Evolutionary conservation across 1,284 basidiomycete genomes (phyloP).

Genomic region (Leccinum pachyderme): DNA sequence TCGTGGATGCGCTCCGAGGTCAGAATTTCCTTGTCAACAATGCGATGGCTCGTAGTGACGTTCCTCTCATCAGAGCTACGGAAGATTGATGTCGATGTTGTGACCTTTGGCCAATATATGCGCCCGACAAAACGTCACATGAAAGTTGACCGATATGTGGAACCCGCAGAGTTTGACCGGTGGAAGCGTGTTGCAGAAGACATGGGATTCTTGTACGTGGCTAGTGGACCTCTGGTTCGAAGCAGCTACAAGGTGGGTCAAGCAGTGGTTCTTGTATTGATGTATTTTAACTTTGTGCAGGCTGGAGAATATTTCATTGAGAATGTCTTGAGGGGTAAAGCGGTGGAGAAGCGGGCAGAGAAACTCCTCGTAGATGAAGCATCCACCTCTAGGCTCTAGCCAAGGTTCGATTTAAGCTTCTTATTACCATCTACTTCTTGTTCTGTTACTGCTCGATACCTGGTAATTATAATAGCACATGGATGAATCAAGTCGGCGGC

Average conservation of each 20-base stretch:
- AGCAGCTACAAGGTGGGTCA: constrained; percentile 90
- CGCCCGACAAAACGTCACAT: constrained; percentile 98
- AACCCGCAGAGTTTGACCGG: constrained; percentile 87
- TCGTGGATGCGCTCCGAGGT: constrained; percentile 85
- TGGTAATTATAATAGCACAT: background rate
- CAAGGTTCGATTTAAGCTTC: constrained; percentile 10
- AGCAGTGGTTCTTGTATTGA: constrained; percentile 1
- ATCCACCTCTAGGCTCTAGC: constrained; percentile 2
- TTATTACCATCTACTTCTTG: background rate
- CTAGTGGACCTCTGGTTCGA: constrained; percentile 92
- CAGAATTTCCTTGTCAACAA: constrained; percentile 11
- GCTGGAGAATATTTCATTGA: constrained; percentile 93
- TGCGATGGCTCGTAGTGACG: background rate
- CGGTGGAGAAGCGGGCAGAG: constrained; percentile 41
- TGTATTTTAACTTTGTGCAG: constrained; percentile 38
- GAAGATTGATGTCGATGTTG: constrained; percentile 89
- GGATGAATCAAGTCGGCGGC: background rate
- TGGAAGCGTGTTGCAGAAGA: constrained; percentile 91
- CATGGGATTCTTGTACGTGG: constrained; percentile 97
- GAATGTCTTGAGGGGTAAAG: constrained; percentile 75
- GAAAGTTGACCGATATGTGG: constrained; percentile 97
- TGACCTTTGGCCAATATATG: constrained; percentile 99
- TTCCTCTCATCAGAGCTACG: constrained; percentile 66
- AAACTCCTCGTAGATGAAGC: constrained; percentile 32
- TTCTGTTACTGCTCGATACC: background rate